Conservation (phyloP, 306 rosid genomes). For the Fagus sylvatica region DNA sequence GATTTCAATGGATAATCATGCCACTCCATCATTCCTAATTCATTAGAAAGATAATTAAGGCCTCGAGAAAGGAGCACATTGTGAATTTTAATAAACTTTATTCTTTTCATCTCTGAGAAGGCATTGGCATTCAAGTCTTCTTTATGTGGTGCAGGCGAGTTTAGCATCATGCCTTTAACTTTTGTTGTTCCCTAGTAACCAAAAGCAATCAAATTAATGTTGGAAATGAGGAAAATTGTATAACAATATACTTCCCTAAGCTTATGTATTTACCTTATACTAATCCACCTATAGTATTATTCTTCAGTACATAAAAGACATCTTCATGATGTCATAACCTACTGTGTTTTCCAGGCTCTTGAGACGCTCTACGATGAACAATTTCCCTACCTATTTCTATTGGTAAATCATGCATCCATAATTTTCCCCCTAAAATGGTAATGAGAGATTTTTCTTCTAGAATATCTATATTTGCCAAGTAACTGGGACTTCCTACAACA, state of each 20-base stretch:
- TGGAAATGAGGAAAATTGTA: no score
- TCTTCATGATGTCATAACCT: slow-evolving; percentile 17
- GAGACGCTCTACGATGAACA: slow-evolving; percentile 9
- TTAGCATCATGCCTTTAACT: slow-evolving; percentile 23
- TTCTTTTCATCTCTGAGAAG: slow-evolving; percentile 19
- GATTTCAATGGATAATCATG: slow-evolving; percentile 9
- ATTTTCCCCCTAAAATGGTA: neutral
- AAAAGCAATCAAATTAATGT: neutral
- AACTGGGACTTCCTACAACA: slow-evolving; percentile 12
- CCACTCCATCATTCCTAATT: slow-evolving; percentile 22
- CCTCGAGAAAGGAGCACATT: slow-evolving; percentile 28
- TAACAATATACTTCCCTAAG: no score
- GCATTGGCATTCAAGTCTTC: slow-evolving; percentile 13
- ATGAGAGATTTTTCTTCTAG: slow-evolving; percentile 25
- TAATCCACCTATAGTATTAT: slow-evolving; percentile 6
- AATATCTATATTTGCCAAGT: slow-evolving; percentile 13
- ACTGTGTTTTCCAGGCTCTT: slow-evolving; percentile 9
- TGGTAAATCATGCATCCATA: slow-evolving; percentile 26
- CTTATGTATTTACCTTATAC: no score
- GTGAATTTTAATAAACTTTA: slow-evolving; percentile 21
- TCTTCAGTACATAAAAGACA: slow-evolving; percentile 4
- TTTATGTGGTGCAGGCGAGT: slow-evolving; percentile 1
- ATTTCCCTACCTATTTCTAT: slow-evolving; percentile 26
- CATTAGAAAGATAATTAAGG: slow-evolving; percentile 30
- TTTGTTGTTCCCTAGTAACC: slow-evolving; percentile 21